Evolutionary conservation across 306 rosid genomes (phyloP).

Genomic region (Rosa rugosa): DNA sequence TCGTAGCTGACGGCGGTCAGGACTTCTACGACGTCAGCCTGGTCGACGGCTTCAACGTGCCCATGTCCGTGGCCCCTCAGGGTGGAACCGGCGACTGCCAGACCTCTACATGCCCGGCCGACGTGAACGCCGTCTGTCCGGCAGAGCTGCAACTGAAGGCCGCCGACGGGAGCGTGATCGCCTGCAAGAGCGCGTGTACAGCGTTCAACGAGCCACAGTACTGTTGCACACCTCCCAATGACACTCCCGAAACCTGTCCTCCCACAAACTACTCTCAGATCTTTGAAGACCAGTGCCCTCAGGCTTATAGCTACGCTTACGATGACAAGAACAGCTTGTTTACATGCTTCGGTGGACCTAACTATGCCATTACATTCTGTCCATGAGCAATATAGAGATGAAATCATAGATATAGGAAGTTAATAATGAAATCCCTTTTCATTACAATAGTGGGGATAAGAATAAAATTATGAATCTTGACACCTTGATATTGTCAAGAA

Average conservation of each 20-base stretch:
- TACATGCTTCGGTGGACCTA: slow-evolving; percentile 45
- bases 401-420: neutral
- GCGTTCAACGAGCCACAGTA: slow-evolving; percentile 41
- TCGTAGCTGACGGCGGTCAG: slow-evolving; percentile 37
- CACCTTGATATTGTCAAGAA: neutral
- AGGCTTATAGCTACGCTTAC: slow-evolving; percentile 63
- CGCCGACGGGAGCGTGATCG: slow-evolving; percentile 36
- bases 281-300: slow-evolving; percentile 57
- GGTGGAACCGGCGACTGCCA: slow-evolving; percentile 44
- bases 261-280: slow-evolving; percentile 43
- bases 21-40: slow-evolving; percentile 66
- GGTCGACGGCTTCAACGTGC: slow-evolving; percentile 73
- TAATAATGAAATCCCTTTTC: neutral
- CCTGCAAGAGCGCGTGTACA: slow-evolving; percentile 71
- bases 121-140: slow-evolving; percentile 44
- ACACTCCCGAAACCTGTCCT: slow-evolving; percentile 26
- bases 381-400: slow-evolving; percentile 31
- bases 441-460: neutral
- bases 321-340: slow-evolving; percentile 54
- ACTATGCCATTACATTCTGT: slow-evolving; percentile 58
- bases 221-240: slow-evolving; percentile 47
- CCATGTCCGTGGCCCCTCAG: slow-evolving; percentile 38
- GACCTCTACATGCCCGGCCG: slow-evolving; percentile 24
- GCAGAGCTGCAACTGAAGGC: slow-evolving; percentile 30
- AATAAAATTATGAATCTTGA: neutral